Percentiles rank a stretch among this genome's conserved stretches.
Conservation (phyloP, 1,284 basidiomycete species). For the Paramarasmius palmivorus region DNA sequence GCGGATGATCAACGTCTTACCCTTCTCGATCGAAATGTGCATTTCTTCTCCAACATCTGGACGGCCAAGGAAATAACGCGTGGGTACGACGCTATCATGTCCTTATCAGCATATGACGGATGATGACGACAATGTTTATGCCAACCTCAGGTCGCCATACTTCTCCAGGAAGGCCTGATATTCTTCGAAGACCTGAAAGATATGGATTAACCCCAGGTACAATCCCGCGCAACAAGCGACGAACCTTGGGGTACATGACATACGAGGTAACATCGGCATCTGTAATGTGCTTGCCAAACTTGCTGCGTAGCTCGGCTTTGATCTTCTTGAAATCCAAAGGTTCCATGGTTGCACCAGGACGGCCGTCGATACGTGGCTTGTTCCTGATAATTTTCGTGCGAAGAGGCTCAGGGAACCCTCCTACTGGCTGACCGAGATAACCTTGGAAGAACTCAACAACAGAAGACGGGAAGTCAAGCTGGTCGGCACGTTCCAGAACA, state of each 20-base stretch:
- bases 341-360: slow-evolving; percentile 86
- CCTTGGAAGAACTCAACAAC: slow-evolving; percentile 98
- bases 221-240: slow-evolving; percentile 12
- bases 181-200: slow-evolving; percentile 90
- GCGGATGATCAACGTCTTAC: slow-evolving; percentile 96
- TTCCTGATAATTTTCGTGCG: slow-evolving; percentile 91
- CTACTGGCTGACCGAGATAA: slow-evolving; percentile 94
- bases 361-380: slow-evolving; percentile 90
- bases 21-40: slow-evolving; percentile 95
- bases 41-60: slow-evolving; percentile 94
- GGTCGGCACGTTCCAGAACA: slow-evolving; percentile 83
- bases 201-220: not conserved
- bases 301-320: slow-evolving; percentile 89
- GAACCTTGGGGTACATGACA: slow-evolving; percentile 93
- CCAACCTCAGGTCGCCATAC: slow-evolving; percentile 91
- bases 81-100: slow-evolving; percentile 78
- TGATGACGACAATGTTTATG: slow-evolving; percentile 11
- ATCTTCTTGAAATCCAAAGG: slow-evolving; percentile 96
- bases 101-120: slow-evolving; percentile 9
- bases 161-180: slow-evolving; percentile 94
- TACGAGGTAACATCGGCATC: slow-evolving; percentile 94
- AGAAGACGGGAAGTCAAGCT: slow-evolving; percentile 96
- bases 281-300: slow-evolving; percentile 93
- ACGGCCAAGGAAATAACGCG: slow-evolving; percentile 95
- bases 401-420: slow-evolving; percentile 98